Evolutionary conservation across 805 yeast species (phyloP), one percentile per base, ranked within the genome.

Genomic region (Pichia cabralensis): DNA sequence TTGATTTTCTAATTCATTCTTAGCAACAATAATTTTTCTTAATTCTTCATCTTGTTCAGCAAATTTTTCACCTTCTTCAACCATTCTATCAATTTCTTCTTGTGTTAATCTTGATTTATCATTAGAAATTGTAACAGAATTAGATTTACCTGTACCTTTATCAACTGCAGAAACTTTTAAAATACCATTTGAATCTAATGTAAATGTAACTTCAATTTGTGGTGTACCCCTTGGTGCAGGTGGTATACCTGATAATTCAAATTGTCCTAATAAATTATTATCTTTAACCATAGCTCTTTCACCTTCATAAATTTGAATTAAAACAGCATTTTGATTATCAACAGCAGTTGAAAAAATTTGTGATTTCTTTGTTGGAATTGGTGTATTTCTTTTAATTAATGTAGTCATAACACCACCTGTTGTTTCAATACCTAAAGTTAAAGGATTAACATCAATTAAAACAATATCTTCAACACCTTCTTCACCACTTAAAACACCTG

Each of bases 331-430:
- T 67, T 86, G 96, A 70, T 88, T 86, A 63, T 88, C 96, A 45
- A 84, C 94, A 42, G 94, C 95, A 34, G 96, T 88, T 5, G 96
- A 84, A 71, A 88, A 88, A 44, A 81, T 83, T 69, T 88, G 95
- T 15, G 95, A 81, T 66, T 86, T 88, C 68, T 82, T 82, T 41
- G 96, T 84, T 62, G 96, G 96, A 47, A 86, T 88, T 44, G 95
- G 84, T 36, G 96, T 82, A 68, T 86, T 86, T 73, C 96, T 81
- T 65, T 82, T 81, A 60, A 86, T 86, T 62, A 86, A 74, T 56
- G 88, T 83, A 48, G 96, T 86, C 96, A 86, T 86, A 47, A 86
- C 94, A 64, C 96, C 96, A 60, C 96, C 96, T 36, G 95, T 80
- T 49, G 96, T 88, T 68, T 86, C 96, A 59, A 86, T 88, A 71